A percentile compares a stretch with the other conserved stretches of the same genome.
Conservation (phyloP, 768 basidiomycete species). For the Crepidotus variabilis region DNA sequence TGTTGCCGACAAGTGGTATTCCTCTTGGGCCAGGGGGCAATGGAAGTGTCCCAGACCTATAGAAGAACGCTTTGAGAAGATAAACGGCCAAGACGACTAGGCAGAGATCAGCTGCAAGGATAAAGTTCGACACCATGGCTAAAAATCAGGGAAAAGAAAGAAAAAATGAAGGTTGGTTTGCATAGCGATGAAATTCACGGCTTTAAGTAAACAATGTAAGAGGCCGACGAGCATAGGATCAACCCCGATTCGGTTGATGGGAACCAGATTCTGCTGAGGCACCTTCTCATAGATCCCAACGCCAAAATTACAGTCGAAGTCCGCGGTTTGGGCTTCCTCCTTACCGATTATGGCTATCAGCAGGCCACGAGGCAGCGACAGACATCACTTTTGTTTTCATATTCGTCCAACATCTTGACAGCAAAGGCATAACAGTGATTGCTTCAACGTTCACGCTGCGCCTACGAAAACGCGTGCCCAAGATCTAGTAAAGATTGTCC, state of each 20-base stretch:
- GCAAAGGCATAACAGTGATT: slow-evolving; percentile 15
- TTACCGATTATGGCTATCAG: slow-evolving; percentile 21
- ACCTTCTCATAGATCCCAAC: slow-evolving; percentile 27
- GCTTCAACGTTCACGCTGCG: slow-evolving; percentile 8
- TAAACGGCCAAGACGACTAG: slow-evolving; percentile 30
- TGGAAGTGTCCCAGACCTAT: slow-evolving; percentile 16
- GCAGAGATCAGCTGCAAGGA: slow-evolving; percentile 27
- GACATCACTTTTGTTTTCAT: slow-evolving; percentile 28
- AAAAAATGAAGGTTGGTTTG: slow-evolving; percentile 21
- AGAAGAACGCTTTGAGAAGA: slow-evolving; percentile 28
- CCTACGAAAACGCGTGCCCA: slow-evolving; percentile 12
- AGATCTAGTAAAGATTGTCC: slow-evolving; percentile 16
- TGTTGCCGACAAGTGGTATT: slow-evolving; percentile 51
- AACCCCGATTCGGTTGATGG: slow-evolving; percentile 28
- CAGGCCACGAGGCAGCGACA: slow-evolving; percentile 36
- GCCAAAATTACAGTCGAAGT: slow-evolving; percentile 30
- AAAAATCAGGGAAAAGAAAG: slow-evolving; percentile 17
- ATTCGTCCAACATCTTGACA: slow-evolving; percentile 11
- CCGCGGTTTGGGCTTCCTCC: slow-evolving; percentile 32
- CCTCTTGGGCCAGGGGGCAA: slow-evolving; percentile 52
- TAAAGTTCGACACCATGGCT: slow-evolving; percentile 24
- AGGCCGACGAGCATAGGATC: slow-evolving; percentile 30
- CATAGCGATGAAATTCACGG: slow-evolving; percentile 19
- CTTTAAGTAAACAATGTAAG: slow-evolving; percentile 35
- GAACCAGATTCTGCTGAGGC: slow-evolving; percentile 25